Percentiles rank a stretch among this genome's conserved stretches.
Conservation (phyloP, 2,329 filamentous ascomycete genomes). For the Fonsecaea multimorphosa region DNA sequence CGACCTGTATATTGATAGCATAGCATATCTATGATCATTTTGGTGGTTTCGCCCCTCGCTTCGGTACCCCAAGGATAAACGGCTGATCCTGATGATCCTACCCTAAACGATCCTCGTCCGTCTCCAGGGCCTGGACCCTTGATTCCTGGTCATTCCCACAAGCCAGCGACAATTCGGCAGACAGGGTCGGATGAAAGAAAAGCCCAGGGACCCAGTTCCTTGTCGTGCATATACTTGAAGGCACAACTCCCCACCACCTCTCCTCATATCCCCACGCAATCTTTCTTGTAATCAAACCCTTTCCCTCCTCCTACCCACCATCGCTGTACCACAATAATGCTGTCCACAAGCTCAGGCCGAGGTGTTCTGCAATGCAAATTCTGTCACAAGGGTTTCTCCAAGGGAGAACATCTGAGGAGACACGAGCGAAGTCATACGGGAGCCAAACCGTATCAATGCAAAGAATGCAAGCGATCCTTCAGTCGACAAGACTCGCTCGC, state of each 20-base stretch:
- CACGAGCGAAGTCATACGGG: conserved; percentile 54
- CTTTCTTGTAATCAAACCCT: no score
- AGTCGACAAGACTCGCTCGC: conserved; percentile 53
- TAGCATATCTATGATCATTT: neutral
- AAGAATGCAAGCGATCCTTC: conserved; percentile 50
- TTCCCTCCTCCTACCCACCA: neutral
- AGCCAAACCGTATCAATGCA: conserved; percentile 51
- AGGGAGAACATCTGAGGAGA: conserved; percentile 52
- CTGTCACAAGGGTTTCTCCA: conserved; percentile 52
- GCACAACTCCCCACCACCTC: neutral
- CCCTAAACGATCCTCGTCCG: neutral
- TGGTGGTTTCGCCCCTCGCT: neutral
- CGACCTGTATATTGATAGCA: neutral
- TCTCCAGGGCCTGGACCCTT: neutral
- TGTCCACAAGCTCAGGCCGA: neutral
- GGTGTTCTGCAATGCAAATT: conserved; percentile 43
- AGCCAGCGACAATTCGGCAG: neutral
- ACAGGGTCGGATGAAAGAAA: no score
- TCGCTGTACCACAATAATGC: neutral
- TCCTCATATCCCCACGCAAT: neutral
- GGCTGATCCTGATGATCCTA: neutral
- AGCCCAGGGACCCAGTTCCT: no score
- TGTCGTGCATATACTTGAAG: neutral
- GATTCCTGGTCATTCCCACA: neutral
- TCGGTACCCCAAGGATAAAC: no score